These are phyloP conservation scores for Rubus parviflorus DNA, from an alignment of 306 rosid genomes.

Conservation along the genomic window DNA sequence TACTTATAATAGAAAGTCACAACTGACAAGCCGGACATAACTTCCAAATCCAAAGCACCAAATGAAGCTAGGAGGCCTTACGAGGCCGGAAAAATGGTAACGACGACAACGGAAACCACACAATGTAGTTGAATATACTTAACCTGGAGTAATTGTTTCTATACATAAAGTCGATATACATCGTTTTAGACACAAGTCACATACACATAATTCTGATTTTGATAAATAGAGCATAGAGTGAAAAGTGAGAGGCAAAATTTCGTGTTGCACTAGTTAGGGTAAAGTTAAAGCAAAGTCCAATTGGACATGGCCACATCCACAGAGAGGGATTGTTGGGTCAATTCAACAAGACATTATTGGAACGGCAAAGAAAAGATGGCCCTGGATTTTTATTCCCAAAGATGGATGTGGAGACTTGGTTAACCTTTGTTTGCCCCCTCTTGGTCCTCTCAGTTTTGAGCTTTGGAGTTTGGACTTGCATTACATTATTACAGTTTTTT, in stretches of 20 bases:
- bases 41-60: no score
- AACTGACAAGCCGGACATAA: no score
- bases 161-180: not conserved
- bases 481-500: not conserved
- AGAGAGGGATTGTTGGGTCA: constrained; percentile 26
- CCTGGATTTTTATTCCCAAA: constrained; percentile 17
- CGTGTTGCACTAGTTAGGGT: constrained; percentile 9
- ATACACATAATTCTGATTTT: not conserved
- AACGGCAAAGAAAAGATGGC: constrained; percentile 14
- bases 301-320: constrained; percentile 20
- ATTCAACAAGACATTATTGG: constrained; percentile 21
- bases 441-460: constrained; percentile 3
- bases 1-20: no score
- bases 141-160: no score
- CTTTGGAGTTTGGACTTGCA: not conserved
- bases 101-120: no score
- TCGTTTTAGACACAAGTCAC: not conserved
- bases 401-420: constrained; percentile 14
- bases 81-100: no score
- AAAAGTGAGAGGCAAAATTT: not conserved
- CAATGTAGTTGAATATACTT: no score
- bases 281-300: constrained; percentile 34
- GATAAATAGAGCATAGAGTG: not conserved
- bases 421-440: not conserved
- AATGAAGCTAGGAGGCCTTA: no score